Conservation (phyloP, 2,329 filamentous ascomycete species). For the Nectriaceae sp. region DNA sequence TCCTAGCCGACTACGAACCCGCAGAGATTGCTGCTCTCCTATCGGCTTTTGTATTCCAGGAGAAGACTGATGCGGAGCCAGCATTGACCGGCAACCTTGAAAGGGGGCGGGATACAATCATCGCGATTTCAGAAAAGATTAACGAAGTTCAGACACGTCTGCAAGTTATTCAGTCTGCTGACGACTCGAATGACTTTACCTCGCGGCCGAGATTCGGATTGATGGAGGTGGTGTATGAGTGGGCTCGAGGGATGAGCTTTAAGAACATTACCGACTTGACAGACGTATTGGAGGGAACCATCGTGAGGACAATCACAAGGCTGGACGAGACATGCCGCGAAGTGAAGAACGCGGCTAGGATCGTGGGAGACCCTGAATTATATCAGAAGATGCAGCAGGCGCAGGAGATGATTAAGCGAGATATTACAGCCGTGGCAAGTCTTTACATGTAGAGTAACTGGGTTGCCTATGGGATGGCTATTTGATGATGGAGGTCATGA, state of each 20-base stretch:
- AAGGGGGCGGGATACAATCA: slow-evolving; percentile 79
- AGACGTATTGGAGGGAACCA: slow-evolving; percentile 95
- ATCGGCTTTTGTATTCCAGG: slow-evolving; percentile 95
- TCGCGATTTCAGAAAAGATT: slow-evolving; percentile 88
- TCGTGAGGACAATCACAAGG: slow-evolving; percentile 90
- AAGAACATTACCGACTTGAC: slow-evolving; percentile 96
- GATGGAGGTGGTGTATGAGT: slow-evolving; percentile 98
- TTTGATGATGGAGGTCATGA: not conserved
- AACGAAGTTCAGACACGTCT: slow-evolving; percentile 86
- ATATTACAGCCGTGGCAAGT: slow-evolving; percentile 87
- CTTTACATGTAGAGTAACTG: slow-evolving; percentile 73
- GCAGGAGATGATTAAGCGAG: slow-evolving; percentile 96
- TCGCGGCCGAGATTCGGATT: slow-evolving; percentile 86
- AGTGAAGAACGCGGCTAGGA: slow-evolving; percentile 93
- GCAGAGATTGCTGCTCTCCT: slow-evolving; percentile 95
- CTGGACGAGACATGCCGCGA: slow-evolving; percentile 96
- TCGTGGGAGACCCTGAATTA: slow-evolving; percentile 90
- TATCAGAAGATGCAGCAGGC: slow-evolving; percentile 97
- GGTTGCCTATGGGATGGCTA: not conserved
- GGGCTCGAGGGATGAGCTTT: slow-evolving; percentile 97
- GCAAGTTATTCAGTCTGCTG: slow-evolving; percentile 87
- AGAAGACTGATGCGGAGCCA: slow-evolving; percentile 84
- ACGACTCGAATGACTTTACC: slow-evolving; percentile 92
- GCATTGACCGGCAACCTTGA: slow-evolving; percentile 81
- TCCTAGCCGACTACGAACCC: slow-evolving; percentile 90